Conservation (phyloP, 495 filamentous ascomycete species). For the Glonium stellatum region DNA sequence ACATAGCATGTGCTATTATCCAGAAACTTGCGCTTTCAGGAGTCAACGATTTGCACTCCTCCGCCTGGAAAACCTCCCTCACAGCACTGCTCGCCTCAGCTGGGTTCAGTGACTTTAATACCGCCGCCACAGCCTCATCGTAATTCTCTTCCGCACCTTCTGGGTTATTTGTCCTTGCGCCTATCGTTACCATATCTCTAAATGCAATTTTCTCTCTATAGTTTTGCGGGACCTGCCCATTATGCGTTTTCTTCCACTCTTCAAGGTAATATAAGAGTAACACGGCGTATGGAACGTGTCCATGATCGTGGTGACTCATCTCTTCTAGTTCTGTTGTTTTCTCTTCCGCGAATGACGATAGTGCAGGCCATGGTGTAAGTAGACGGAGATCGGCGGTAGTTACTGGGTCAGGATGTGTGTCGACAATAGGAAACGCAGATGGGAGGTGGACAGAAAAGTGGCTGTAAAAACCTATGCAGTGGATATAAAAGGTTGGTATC, state of each 20-base stretch:
- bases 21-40: slow-evolving; percentile 60
- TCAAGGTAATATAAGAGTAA: slow-evolving; percentile 81
- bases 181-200: slow-evolving; percentile 55
- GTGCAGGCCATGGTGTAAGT: slow-evolving; percentile 79
- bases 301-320: slow-evolving; percentile 78
- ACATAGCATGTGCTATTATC: slow-evolving; percentile 79
- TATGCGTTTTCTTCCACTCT: slow-evolving; percentile 69
- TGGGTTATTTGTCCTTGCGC: slow-evolving; percentile 62
- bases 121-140: slow-evolving; percentile 82
- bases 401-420: slow-evolving; percentile 88
- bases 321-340: slow-evolving; percentile 59
- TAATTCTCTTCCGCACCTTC: slow-evolving; percentile 97
- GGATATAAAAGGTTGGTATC: slow-evolving; percentile 73
- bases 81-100: slow-evolving; percentile 60
- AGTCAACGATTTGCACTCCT: slow-evolving; percentile 46
- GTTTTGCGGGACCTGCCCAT: slow-evolving; percentile 57
- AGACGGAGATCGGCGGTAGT: slow-evolving; percentile 81
- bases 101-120: slow-evolving; percentile 71
- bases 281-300: slow-evolving; percentile 83
- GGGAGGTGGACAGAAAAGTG: slow-evolving; percentile 73
- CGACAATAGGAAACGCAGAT: slow-evolving; percentile 80
- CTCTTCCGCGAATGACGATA: slow-evolving; percentile 54
- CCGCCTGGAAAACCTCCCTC: slow-evolving; percentile 69
- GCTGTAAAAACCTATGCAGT: slow-evolving; percentile 83
- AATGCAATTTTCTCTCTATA: slow-evolving; percentile 89